These are phyloP conservation scores for Perilla frutescens DNA, from an alignment of 257 asterid species.

Conservation along the genomic window DNA sequence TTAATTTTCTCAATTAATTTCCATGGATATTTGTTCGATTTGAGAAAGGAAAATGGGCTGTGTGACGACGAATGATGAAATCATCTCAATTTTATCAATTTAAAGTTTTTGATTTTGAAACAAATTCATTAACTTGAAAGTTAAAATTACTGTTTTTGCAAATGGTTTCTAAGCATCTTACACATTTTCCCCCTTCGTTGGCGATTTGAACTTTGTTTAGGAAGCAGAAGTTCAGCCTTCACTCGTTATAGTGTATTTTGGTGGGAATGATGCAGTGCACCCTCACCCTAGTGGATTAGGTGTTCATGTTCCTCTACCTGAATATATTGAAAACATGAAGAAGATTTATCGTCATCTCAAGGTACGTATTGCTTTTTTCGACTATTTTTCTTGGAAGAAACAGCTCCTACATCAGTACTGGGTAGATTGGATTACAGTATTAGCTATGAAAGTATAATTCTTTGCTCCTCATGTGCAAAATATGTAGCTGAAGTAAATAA, in stretches of 20 bases:
- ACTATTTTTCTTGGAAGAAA: neutral
- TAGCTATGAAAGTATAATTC: neutral
- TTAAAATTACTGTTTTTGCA: neutral
- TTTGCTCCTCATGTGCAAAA: no score
- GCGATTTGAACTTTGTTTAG: constrained; percentile 39
- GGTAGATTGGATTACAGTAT: neutral
- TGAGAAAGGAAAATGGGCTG: neutral
- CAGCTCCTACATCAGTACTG: neutral
- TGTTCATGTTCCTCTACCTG: constrained; percentile 81
- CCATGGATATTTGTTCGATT: no score
- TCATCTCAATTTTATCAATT: neutral
- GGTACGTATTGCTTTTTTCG: constrained; percentile 33
- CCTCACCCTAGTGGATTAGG: constrained; percentile 81
- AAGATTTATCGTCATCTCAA: constrained; percentile 63
- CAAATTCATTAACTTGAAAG: neutral
- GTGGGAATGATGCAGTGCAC: constrained; percentile 78
- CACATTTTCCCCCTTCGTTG: neutral
- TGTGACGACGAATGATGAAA: neutral
- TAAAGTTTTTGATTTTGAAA: neutral
- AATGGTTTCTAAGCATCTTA: no score
- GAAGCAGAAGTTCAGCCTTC: constrained; percentile 73
- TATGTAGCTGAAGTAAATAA: no score
- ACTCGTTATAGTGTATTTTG: constrained; percentile 79
- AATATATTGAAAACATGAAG: constrained; percentile 82
- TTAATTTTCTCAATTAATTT: no score